phyloP scores from a whole-genome alignment of 202 grass and related monocot genomes.

The Schoenoplectus triqueter region DNA sequence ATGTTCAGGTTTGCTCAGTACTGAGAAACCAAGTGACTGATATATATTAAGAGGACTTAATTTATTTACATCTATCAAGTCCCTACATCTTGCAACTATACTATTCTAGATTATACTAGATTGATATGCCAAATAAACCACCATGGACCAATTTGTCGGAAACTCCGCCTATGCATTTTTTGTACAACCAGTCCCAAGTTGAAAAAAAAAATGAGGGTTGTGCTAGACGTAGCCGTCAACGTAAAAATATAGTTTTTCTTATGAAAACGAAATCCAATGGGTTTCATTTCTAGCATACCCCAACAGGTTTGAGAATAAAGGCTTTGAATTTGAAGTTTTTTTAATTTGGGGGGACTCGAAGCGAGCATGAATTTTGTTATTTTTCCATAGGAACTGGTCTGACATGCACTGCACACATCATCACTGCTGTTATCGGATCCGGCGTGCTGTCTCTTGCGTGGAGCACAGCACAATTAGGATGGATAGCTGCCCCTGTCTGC shows the following conservation, averaged over 20 bases:
- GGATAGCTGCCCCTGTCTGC: conserved; percentile 54
- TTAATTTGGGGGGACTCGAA: not conserved
- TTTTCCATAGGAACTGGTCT: conserved; percentile 41
- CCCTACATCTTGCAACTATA: not conserved
- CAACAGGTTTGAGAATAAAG: too few relatives aligned
- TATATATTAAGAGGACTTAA: not conserved
- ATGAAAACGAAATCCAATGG: too few relatives aligned
- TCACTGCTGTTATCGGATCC: conserved; percentile 79
- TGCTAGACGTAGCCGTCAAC: too few relatives aligned
- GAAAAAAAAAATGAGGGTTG: too few relatives aligned
- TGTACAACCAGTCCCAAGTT: too few relatives aligned
- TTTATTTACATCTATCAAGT: not conserved
- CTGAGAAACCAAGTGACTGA: not conserved
- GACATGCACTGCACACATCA: conserved; percentile 79
- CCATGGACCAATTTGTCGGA: not conserved
- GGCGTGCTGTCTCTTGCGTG: conserved; percentile 85
- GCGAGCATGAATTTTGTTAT: conserved; percentile 11
- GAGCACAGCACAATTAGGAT: conserved; percentile 75
- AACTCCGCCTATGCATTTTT: too few relatives aligned
- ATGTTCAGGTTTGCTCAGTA: not conserved
- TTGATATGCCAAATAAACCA: not conserved
- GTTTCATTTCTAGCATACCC: too few relatives aligned
- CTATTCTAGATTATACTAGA: not conserved
- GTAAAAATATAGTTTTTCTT: too few relatives aligned
- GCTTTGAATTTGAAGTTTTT: too few relatives aligned